Percentiles rank a stretch among this genome's conserved stretches.
Conservation (phyloP, 768 basidiomycete genomes). For the Auricularia cornea region DNA sequence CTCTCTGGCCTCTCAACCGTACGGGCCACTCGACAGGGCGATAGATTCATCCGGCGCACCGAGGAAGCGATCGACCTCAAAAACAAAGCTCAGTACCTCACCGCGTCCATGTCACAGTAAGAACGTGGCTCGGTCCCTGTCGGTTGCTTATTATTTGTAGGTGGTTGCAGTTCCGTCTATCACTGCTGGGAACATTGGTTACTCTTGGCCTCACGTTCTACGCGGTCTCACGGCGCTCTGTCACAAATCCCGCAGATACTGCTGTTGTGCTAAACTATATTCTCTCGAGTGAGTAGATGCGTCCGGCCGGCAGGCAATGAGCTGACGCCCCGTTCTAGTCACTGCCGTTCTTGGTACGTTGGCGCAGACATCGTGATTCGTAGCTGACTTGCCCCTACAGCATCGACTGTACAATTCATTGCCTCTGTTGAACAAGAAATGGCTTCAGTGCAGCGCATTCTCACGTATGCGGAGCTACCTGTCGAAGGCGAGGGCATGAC, state of each 20-base stretch:
- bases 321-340: too few species aligned
- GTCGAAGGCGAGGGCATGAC: slow-evolving; percentile 39
- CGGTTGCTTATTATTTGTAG: background rate
- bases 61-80: slow-evolving; percentile 49
- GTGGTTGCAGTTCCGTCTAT: slow-evolving; percentile 57
- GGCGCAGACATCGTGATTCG: too few species aligned
- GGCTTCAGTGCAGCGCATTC: slow-evolving; percentile 62
- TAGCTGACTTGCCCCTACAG: slow-evolving; percentile 20
- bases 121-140: slow-evolving; percentile 19
- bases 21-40: slow-evolving; percentile 46
- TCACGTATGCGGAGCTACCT: slow-evolving; percentile 58
- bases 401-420: slow-evolving; percentile 46
- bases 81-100: slow-evolving; percentile 58
- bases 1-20: slow-evolving; percentile 58
- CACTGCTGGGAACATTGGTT: slow-evolving; percentile 56
- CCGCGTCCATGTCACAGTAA: slow-evolving; percentile 35
- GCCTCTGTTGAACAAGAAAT: slow-evolving; percentile 61
- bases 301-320: too few species aligned
- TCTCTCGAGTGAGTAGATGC: slow-evolving; percentile 8
- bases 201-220: slow-evolving; percentile 64
- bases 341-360: background rate
- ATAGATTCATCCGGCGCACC: slow-evolving; percentile 40
- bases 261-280: slow-evolving; percentile 57
- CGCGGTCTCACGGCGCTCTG: slow-evolving; percentile 49
- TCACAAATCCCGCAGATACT: slow-evolving; percentile 50